phyloP scores from a whole-genome alignment of 73 alveolate genomes.

The Stentor roeselii region DNA sequence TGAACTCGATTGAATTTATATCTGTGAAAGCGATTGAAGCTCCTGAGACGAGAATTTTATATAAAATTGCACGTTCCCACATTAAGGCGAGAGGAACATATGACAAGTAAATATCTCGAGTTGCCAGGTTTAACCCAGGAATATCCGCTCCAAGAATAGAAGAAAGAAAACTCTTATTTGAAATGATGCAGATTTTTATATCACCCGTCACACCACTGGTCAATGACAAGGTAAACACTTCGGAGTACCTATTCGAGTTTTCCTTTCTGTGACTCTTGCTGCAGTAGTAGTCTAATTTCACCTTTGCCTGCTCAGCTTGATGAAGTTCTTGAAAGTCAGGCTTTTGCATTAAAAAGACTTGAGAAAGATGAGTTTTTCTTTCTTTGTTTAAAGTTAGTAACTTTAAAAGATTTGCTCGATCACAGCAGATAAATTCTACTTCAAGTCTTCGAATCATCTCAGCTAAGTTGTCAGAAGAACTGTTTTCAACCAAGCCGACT shows the following conservation, averaged over 20 bases:
- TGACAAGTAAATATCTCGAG: neutral
- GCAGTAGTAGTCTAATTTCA: no score
- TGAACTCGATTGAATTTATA: constrained; percentile 52
- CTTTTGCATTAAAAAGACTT: no score
- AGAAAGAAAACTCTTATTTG: neutral
- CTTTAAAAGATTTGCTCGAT: neutral
- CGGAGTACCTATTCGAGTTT: neutral
- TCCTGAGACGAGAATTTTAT: neutral
- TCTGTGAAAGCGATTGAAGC: constrained; percentile 55
- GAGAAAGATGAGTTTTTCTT: neutral
- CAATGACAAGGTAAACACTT: neutral
- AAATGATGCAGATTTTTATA: neutral
- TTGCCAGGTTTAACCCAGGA: neutral
- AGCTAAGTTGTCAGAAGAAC: neutral
- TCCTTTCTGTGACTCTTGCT: neutral
- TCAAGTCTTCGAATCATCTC: neutral
- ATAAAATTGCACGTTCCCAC: neutral
- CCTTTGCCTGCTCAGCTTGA: no score
- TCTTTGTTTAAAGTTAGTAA: neutral
- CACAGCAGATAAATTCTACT: constrained; percentile 1
- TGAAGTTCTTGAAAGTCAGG: no score
- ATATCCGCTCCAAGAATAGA: neutral
- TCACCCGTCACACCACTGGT: constrained; percentile 7
- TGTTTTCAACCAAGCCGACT: neutral
- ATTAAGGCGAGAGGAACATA: neutral